A percentile compares a stretch with the other conserved stretches of the same genome.
Evolutionary conservation across 192 early-diverging fungal genomes (phyloP).

Genomic region (Helicostylum pulchrum): DNA sequence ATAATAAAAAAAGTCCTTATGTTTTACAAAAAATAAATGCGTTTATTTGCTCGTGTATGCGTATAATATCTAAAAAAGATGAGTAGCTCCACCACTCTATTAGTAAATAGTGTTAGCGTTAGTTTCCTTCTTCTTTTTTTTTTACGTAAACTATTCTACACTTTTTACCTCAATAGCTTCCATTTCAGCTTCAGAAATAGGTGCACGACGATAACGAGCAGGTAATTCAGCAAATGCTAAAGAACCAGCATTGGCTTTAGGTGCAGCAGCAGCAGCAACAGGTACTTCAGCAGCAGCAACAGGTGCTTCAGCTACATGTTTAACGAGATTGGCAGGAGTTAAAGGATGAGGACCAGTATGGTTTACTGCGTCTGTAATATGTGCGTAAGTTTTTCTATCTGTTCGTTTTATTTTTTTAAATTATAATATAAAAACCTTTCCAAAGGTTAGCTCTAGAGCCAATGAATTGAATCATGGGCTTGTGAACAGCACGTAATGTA

Average conservation of each 20-base stretch:
- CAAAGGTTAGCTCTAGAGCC: conserved; percentile 34
- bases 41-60: not conserved
- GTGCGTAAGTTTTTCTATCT: not conserved
- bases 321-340: conserved; percentile 36
- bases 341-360: conserved; percentile 38
- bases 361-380: conserved; percentile 21
- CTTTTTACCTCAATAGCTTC: conserved; percentile 48
- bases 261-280: conserved; percentile 14
- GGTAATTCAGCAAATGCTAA: conserved; percentile 42
- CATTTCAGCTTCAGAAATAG: conserved; percentile 45
- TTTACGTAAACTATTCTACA: not conserved
- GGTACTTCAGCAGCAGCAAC: not conserved
- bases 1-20: not conserved
- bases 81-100: conserved; percentile 22
- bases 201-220: conserved; percentile 36
- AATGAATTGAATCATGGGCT: conserved; percentile 38
- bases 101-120: too few species aligned
- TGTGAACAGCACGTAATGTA: conserved; percentile 27
- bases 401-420: not conserved
- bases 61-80: not conserved
- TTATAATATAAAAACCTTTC: conserved; percentile 29
- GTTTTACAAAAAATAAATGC: not conserved
- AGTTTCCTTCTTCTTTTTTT: not conserved
- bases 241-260: conserved; percentile 16
- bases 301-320: conserved; percentile 26